Conservation (phyloP, 176 grass and related monocot species). For the Chrysopogon serrulatus region DNA sequence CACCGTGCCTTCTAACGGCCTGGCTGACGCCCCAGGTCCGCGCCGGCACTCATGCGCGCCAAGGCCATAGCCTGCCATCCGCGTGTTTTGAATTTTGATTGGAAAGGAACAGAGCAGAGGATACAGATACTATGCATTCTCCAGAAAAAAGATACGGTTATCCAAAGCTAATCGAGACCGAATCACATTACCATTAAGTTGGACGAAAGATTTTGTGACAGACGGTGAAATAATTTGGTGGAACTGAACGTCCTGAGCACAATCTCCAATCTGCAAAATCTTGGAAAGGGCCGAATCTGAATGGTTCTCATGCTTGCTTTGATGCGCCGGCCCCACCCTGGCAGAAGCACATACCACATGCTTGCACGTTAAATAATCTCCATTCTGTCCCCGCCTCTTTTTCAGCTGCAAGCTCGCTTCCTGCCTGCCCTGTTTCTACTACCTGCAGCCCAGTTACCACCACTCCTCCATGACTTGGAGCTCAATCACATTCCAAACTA, state of each 20-base stretch:
- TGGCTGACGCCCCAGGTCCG: no score
- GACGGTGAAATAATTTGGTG: neutral
- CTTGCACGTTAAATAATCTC: slow-evolving; percentile 35
- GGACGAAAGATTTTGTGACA: no score
- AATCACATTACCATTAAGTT: no score
- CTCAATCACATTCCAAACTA: slow-evolving; percentile 10
- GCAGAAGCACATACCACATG: slow-evolving; percentile 28
- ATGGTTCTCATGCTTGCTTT: neutral
- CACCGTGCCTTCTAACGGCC: no score
- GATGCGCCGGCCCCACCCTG: neutral
- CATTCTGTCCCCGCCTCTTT: slow-evolving; percentile 9
- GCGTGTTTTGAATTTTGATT: no score
- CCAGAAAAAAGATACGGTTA: no score
- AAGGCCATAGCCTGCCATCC: no score
- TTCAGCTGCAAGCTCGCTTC: slow-evolving; percentile 34
- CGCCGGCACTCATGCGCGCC: no score
- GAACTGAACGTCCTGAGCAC: neutral
- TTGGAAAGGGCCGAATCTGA: neutral
- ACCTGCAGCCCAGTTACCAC: neutral
- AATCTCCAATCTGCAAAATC: neutral
- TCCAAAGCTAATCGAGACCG: no score
- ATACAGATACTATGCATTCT: no score
- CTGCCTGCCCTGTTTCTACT: neutral
- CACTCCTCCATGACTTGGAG: neutral
- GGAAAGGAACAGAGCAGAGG: no score